Evolutionary conservation across 2,329 filamentous ascomycete genomes (phyloP), one percentile per base, ranked within the genome.

Genomic region (Arthrobotrys sinensis): DNA sequence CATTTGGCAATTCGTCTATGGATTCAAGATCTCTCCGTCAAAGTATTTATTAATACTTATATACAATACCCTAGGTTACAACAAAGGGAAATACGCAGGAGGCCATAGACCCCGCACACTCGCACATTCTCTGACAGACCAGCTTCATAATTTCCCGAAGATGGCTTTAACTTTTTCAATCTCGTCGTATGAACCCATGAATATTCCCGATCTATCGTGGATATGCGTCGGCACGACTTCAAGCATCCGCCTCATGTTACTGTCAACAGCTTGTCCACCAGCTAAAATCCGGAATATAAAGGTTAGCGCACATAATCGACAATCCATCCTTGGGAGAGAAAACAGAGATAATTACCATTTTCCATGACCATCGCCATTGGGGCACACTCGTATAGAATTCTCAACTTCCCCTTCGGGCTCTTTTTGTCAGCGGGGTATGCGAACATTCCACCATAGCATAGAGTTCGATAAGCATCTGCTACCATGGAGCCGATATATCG

Each of bases 281-380:
- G 96, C 93, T 96, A 81, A 46, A 83, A 19, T 28, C 69, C 16
- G 16, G 3, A 46, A 53, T 32, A 1, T 65, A 36, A 45, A 16
- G 4, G 8, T 46, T 4, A 52, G 52, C 32, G 21, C 12, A 12
- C 46, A 50, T 19, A 50, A 28, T 40, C 14, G 36, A 3, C 12
- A 28, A 2, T 28, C 36, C 2, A 38, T 38, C 8, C 36, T 45
- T 43, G 3, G n/a, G 46, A 36, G 62, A 32, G 40, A n/a, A 12
- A 32, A 14, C 5, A 16, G 5, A 36, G 38, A 7, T 11, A 8
- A 10, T 86, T 85, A 95, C 93, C 96, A 86, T 99, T 97, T 86
- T 99, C 96, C 85, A 99, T 98, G 5, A 99, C 90, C 91, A 98
- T 92, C 24, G 96, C 96, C 96, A 99, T 99, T 45, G 96, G 96